Evolutionary conservation across 495 filamentous ascomycete species (phyloP).

Genomic region (Podospora pseudoanserina): DNA sequence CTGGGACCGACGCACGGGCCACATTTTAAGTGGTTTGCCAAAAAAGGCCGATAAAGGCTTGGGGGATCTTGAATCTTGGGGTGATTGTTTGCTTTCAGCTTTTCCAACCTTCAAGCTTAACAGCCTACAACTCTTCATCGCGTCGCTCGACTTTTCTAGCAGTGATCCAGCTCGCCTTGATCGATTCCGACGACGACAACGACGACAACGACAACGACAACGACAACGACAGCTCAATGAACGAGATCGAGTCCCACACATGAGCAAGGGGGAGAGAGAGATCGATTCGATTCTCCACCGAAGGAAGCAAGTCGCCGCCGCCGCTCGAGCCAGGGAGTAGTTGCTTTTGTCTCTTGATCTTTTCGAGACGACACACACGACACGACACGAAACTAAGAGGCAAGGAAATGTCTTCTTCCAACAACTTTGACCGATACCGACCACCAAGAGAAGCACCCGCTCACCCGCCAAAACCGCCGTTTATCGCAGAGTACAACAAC

Average conservation of each 20-base stretch:
- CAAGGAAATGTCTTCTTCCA: constrained; percentile 28
- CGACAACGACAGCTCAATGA: constrained; percentile 1
- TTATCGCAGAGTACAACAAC: constrained; percentile 26
- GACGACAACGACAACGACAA: background rate
- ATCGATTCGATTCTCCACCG: background rate
- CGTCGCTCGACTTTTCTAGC: background rate
- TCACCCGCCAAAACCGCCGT: constrained; percentile 39
- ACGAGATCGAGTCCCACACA: background rate
- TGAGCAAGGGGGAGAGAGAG: constrained; percentile 27
- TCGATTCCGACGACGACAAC: background rate
- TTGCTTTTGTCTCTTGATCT: background rate
- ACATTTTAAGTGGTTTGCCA: constrained; percentile 6
- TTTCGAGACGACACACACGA: too few species aligned
- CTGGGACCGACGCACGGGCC: constrained; percentile 13
- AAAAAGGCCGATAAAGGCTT: constrained; percentile 19
- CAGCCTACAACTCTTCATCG: constrained; percentile 2
- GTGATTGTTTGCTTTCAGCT: background rate
- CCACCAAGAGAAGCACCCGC: constrained; percentile 43
- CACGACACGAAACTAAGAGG: too few species aligned
- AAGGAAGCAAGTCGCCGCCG: background rate
- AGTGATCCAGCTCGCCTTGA: background rate
- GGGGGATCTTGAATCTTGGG: constrained; percentile 1
- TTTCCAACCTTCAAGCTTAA: background rate
- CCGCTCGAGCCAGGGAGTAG: background rate
- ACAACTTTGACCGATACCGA: constrained; percentile 49